These are phyloP conservation scores for Barnettozyma salicaria DNA, from an alignment of 805 yeast genomes.

Conservation along the genomic window DNA sequence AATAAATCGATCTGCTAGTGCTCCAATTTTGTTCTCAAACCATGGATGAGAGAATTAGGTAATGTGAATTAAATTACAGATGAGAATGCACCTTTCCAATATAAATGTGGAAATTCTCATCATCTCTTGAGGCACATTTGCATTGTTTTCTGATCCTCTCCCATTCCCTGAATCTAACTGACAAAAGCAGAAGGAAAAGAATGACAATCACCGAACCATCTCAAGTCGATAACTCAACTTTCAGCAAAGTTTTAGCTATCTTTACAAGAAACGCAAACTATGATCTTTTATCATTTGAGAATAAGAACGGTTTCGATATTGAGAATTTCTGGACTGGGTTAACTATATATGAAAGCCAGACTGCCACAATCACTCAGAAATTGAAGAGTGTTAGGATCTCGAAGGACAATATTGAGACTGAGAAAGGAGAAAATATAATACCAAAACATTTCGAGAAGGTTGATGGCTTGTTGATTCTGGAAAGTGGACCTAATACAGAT, in stretches of 20 bases:
- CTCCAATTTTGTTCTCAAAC: too few species aligned
- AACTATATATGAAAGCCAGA: neutral
- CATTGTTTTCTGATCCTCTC: too few species aligned
- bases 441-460: conserved; percentile 15
- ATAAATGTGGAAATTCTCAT: too few species aligned
- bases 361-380: neutral
- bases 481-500: too few species aligned
- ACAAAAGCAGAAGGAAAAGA: too few species aligned
- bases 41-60: too few species aligned
- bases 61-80: too few species aligned
- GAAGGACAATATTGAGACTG: conserved; percentile 6
- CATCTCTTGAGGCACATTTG: too few species aligned
- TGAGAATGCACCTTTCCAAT: too few species aligned
- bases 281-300: conserved; percentile 25
- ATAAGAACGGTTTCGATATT: conserved; percentile 30
- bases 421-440: conserved; percentile 6
- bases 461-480: conserved; percentile 29
- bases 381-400: conserved; percentile 3
- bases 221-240: conserved; percentile 30
- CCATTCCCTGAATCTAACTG: too few species aligned
- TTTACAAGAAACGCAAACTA: conserved; percentile 28
- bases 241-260: conserved; percentile 33
- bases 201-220: conserved; percentile 8
- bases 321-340: conserved; percentile 26
- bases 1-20: too few species aligned